These are phyloP conservation scores for Podaxis sp. DNA, from an alignment of 768 basidiomycete genomes.

Conservation along the genomic window DNA sequence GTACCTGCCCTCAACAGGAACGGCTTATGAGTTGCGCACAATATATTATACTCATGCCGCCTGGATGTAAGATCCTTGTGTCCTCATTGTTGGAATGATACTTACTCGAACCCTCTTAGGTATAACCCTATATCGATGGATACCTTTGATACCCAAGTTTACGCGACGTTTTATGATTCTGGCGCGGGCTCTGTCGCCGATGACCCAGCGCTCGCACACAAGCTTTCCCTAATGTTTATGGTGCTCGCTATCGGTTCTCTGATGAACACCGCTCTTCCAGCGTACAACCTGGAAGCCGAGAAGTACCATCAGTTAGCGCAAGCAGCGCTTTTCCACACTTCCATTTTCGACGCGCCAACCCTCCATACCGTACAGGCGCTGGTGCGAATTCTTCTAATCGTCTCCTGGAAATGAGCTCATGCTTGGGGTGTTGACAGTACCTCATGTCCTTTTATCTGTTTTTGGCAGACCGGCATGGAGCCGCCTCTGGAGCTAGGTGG, in stretches of 20 bases:
- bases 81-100: background rate
- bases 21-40: constrained; percentile 59
- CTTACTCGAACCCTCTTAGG: constrained; percentile 34
- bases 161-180: constrained; percentile 53
- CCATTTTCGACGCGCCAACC: constrained; percentile 68
- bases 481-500: constrained; percentile 64
- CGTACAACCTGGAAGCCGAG: constrained; percentile 68
- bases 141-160: constrained; percentile 62
- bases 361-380: constrained; percentile 66
- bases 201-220: constrained; percentile 56
- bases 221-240: constrained; percentile 64
- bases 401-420: constrained; percentile 18
- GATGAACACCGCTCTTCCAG: constrained; percentile 53
- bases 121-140: constrained; percentile 66
- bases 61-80: constrained; percentile 57
- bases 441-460: constrained; percentile 74
- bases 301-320: constrained; percentile 69
- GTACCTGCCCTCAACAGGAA: constrained; percentile 65
- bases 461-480: constrained; percentile 67
- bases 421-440: constrained; percentile 37
- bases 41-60: constrained; percentile 65
- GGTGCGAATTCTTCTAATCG: constrained; percentile 36
- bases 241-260: constrained; percentile 65
- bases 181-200: constrained; percentile 43
- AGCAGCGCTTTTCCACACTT: constrained; percentile 62